A percentile compares a stretch with the other conserved stretches of the same genome.
These are phyloP conservation scores for Bipolaris gigantea DNA, from an alignment of 2,329 filamentous ascomycete genomes.

Conservation along the genomic window DNA sequence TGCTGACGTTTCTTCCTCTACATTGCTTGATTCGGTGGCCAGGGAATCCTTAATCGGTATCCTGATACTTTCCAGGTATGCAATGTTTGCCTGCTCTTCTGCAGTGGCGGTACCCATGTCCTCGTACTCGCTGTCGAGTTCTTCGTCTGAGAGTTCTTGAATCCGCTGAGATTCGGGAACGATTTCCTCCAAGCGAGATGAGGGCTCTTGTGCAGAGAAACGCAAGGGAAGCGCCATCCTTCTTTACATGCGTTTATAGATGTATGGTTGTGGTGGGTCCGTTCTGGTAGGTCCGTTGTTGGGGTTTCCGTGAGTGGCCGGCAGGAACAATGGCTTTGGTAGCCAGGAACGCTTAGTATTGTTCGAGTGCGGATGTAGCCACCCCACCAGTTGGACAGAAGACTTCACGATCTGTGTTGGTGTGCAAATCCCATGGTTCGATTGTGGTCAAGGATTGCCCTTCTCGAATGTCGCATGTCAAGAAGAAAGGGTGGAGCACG, in stretches of 20 bases:
- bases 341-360: slow-evolving; percentile 31
- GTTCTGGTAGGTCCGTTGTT: slow-evolving; percentile 9
- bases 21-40: slow-evolving; percentile 66
- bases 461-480: slow-evolving; percentile 2
- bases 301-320: slow-evolving; percentile 23
- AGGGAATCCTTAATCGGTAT: slow-evolving; percentile 67
- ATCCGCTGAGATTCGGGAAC: slow-evolving; percentile 30
- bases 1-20: slow-evolving; percentile 69
- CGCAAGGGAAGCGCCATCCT: slow-evolving; percentile 32
- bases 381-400: too few relatives aligned
- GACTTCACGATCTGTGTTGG: slow-evolving; percentile 6
- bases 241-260: slow-evolving; percentile 14
- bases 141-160: slow-evolving; percentile 41
- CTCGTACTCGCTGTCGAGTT: slow-evolving; percentile 40
- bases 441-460: slow-evolving; percentile 2
- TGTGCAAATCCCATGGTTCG: neutral
- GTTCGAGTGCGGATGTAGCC: slow-evolving; percentile 23
- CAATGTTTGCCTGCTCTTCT: slow-evolving; percentile 35
- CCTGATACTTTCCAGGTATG: slow-evolving; percentile 34
- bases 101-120: slow-evolving; percentile 37
- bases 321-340: slow-evolving; percentile 29
- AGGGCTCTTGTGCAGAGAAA: slow-evolving; percentile 22
- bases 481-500: slow-evolving; percentile 15
- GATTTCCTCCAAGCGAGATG: slow-evolving; percentile 34
- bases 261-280: slow-evolving; percentile 5